Percentiles rank a stretch among this genome's conserved stretches.
Conservation (phyloP, 306 rosid species). For the Hylodesmum podocarpum region DNA sequence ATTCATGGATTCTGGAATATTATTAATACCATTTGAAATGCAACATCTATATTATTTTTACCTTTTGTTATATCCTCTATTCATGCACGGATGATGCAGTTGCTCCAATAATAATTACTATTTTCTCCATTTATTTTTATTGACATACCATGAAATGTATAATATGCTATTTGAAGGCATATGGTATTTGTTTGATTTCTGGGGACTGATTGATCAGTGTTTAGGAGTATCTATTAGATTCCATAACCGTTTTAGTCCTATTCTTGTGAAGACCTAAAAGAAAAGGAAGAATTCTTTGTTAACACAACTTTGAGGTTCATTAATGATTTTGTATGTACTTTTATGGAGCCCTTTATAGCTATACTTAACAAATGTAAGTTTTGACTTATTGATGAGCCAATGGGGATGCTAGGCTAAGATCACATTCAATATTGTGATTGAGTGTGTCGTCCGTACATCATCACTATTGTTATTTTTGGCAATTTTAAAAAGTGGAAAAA, state of each 20-base stretch:
- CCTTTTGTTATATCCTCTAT: background rate
- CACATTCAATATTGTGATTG: background rate
- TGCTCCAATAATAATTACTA: background rate
- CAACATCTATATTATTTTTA: background rate
- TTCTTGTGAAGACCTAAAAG: background rate
- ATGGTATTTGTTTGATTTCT: background rate
- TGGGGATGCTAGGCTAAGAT: background rate
- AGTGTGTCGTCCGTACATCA: slow-evolving; percentile 29
- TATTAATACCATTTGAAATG: slow-evolving; percentile 50
- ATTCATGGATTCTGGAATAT: slow-evolving; percentile 55
- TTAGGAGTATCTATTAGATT: background rate
- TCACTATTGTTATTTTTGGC: background rate
- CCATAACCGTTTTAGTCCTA: background rate
- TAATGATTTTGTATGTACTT: slow-evolving; percentile 9
- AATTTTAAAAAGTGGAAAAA: background rate
- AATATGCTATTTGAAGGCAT: background rate
- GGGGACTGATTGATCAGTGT: background rate
- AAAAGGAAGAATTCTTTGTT: background rate
- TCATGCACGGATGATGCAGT: too few relatives aligned
- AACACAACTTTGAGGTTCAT: background rate
- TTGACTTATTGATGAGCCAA: slow-evolving; percentile 22
- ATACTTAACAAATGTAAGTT: background rate
- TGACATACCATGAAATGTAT: background rate
- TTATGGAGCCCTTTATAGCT: background rate
- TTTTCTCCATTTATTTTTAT: background rate